Evolutionary conservation across 208 protist genomes (phyloP), one percentile per base, ranked within the genome.

Genomic region (Acanthamoeba royreba): DNA sequence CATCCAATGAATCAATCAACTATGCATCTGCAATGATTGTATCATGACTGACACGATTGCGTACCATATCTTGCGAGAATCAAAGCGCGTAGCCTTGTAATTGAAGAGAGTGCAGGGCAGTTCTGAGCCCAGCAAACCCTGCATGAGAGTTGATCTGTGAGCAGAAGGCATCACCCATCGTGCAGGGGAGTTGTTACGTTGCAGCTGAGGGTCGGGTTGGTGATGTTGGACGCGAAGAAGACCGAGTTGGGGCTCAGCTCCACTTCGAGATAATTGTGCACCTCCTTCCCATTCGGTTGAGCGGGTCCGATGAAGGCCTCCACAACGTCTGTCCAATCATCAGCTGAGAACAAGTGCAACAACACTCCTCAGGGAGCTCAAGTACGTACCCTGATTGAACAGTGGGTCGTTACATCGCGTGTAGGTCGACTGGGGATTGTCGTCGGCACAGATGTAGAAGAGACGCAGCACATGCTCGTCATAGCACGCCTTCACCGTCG

Each of bases 191-290:
- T n/a, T n/a, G n/a, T 19, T 74, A 74, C 63, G 63, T 35, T 74
- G 63, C 63, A 74, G 33, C 33, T n/a, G 31, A 74, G 63, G 63
- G 33, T 35, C 63, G 63, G 63, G 63, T 74, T 74, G 63, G 63
- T 74, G 63, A 74, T 74, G 63, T 74, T 74, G 63, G 63, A 74
- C 13, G 63, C 63, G 63, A 74, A 74, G 31, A 74, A n/a, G 63
- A 74, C 63, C 63, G 63, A 74, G 63, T 74, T 74, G n/a, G 63
- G 63, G 63, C 63, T 74, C 33, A 74, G 63, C 63, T 74, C 63
- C 13, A 74, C 28, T 35, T 74, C 63, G 22, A 74, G 63, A 35
- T 74, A 74, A 19, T 74, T 74, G 31, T 28, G 35, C 33, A 74
- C 42, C 15, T 5, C 4, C 63, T 74, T 74, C 4, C 63, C 63